A percentile compares a stretch with the other conserved stretches of the same genome.
Conservation (phyloP, 305 asterid genomes). For the Nicotiana rustica region DNA sequence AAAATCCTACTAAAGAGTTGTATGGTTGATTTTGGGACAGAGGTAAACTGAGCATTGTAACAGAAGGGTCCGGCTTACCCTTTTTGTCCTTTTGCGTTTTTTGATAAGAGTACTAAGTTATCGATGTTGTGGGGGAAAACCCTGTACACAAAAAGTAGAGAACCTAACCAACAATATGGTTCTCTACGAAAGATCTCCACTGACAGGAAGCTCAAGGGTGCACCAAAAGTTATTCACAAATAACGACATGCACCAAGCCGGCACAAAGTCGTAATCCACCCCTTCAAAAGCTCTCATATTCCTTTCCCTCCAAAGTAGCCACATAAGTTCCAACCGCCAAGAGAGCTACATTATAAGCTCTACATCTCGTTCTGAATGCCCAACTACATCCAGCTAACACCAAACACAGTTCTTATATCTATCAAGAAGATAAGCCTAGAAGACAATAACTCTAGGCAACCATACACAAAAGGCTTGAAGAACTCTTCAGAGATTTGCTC, state of each 20-base stretch:
- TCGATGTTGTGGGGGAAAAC: neutral
- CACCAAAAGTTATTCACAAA: constrained; percentile 14
- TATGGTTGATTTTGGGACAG: neutral
- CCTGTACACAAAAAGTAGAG: neutral
- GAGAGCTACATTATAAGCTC: neutral
- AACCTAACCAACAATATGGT: neutral
- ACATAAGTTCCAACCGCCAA: constrained; percentile 1
- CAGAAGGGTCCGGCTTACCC: neutral
- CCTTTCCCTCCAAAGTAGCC: constrained; percentile 27
- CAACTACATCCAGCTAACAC: neutral
- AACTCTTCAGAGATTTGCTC: neutral
- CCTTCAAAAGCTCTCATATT: neutral
- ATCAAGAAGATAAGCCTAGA: neutral
- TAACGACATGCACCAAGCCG: neutral
- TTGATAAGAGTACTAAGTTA: neutral
- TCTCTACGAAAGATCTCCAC: neutral
- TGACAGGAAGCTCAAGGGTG: neutral
- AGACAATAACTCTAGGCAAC: neutral
- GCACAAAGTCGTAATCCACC: neutral
- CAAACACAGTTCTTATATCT: neutral
- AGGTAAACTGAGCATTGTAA: neutral
- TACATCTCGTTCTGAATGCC: neutral
- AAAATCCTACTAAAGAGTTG: neutral
- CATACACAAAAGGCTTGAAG: neutral
- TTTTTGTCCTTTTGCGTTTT: neutral